Conservation (phyloP, 371 early-diverging fungal species). For the Rhizopus stolonifer region DNA sequence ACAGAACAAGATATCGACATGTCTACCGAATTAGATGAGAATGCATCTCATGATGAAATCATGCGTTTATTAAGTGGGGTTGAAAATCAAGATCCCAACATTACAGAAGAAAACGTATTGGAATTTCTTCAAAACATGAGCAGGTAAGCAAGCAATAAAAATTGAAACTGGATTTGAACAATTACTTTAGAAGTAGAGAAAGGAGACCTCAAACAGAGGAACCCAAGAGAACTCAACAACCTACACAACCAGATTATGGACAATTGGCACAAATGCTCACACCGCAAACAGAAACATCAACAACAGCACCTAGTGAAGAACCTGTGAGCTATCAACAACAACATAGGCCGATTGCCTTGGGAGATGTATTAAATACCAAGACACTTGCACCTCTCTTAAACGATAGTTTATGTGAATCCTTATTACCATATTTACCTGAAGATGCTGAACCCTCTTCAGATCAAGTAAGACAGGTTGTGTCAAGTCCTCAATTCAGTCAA, state of each 20-base stretch:
- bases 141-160: slow-evolving; percentile 16
- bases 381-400: slow-evolving; percentile 55
- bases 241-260: slow-evolving; percentile 3
- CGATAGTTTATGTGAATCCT: slow-evolving; percentile 46
- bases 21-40: slow-evolving; percentile 14
- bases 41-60: slow-evolving; percentile 24
- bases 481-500: slow-evolving; percentile 72
- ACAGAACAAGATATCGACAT: slow-evolving; percentile 16
- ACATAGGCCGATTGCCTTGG: slow-evolving; percentile 15
- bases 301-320: too few relatives aligned
- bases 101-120: slow-evolving; percentile 50
- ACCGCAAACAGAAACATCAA: background rate
- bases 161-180: background rate
- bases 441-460: slow-evolving; percentile 40
- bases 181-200: background rate
- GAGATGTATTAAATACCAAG: slow-evolving; percentile 51
- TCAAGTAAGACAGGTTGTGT: slow-evolving; percentile 56
- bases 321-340: slow-evolving; percentile 1
- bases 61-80: slow-evolving; percentile 25
- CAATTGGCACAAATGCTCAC: slow-evolving; percentile 27
- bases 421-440: slow-evolving; percentile 67
- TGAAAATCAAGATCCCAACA: slow-evolving; percentile 27
- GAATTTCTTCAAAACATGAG: slow-evolving; percentile 49
- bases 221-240: background rate
- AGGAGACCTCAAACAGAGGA: background rate